Conservation (phyloP, 805 yeast genomes). For the Nakazawaea wyomingensis region DNA sequence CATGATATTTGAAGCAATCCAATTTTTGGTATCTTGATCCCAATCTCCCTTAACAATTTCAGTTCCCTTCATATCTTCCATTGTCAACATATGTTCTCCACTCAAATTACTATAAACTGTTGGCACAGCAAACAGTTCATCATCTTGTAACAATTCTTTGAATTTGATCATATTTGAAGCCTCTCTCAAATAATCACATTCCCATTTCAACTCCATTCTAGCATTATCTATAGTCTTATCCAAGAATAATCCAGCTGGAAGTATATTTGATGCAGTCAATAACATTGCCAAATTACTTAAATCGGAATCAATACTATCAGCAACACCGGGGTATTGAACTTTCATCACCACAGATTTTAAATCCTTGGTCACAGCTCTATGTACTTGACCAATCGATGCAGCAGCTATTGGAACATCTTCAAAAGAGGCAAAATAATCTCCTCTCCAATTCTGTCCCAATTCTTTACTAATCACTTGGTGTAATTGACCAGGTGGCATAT, state of each 20-base stretch:
- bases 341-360: slow-evolving; percentile 83
- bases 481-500: slow-evolving; percentile 91
- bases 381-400: slow-evolving; percentile 97
- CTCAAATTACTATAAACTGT: slow-evolving; percentile 70
- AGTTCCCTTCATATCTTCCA: slow-evolving; percentile 80
- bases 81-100: slow-evolving; percentile 79
- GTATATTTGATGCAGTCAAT: slow-evolving; percentile 76
- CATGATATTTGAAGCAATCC: slow-evolving; percentile 85
- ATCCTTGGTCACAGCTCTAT: slow-evolving; percentile 65
- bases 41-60: slow-evolving; percentile 77
- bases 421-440: slow-evolving; percentile 59
- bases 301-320: slow-evolving; percentile 88
- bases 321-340: slow-evolving; percentile 97
- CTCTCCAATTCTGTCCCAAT: slow-evolving; percentile 77
- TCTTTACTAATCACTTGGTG: slow-evolving; percentile 68
- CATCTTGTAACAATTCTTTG: slow-evolving; percentile 52
- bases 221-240: slow-evolving; percentile 94
- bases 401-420: slow-evolving; percentile 93
- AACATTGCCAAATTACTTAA: slow-evolving; percentile 78
- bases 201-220: slow-evolving; percentile 91
- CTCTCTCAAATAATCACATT: slow-evolving; percentile 91
- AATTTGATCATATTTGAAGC: slow-evolving; percentile 72
- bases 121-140: slow-evolving; percentile 73
- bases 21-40: slow-evolving; percentile 68
- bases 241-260: slow-evolving; percentile 88